Evolutionary conservation across 2,329 filamentous ascomycete genomes (phyloP).

Genomic region (Talaromyces sp.): DNA sequence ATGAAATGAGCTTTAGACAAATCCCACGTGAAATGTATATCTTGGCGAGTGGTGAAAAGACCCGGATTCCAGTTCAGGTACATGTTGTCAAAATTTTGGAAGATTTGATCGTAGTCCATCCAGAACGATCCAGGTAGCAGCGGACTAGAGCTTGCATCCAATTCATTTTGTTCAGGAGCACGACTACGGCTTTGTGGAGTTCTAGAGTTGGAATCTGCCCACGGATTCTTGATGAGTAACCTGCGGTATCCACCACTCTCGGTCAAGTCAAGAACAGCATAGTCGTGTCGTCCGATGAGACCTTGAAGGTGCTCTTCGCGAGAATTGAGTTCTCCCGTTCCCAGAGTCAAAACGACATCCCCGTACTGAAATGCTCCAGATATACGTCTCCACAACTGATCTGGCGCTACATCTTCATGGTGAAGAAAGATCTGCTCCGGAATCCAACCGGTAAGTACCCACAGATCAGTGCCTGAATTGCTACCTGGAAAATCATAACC

Average conservation of each 20-base stretch:
- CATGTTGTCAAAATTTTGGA: constrained; percentile 90
- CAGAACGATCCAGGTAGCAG: constrained; percentile 75
- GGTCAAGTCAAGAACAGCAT: constrained; percentile 79
- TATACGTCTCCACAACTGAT: constrained; percentile 74
- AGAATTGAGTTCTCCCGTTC: constrained; percentile 75
- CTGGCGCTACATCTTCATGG: constrained; percentile 73
- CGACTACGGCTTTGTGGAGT: constrained; percentile 10
- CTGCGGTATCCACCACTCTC: constrained; percentile 61
- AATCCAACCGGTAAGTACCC: constrained; percentile 92
- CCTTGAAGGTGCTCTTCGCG: constrained; percentile 78
- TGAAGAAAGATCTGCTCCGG: constrained; percentile 93
- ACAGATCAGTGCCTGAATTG: constrained; percentile 92
- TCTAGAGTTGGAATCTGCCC: constrained; percentile 61
- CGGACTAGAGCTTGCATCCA: constrained; percentile 11
- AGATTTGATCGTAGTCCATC: constrained; percentile 83
- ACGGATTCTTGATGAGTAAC: constrained; percentile 91
- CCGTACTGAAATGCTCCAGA: constrained; percentile 70
- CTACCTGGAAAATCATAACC: constrained; percentile 98
- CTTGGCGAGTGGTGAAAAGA: constrained; percentile 75
- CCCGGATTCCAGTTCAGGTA: constrained; percentile 97
- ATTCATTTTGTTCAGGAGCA: constrained; percentile 18
- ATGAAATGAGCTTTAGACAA: constrained; percentile 54
- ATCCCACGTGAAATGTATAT: constrained; percentile 87
- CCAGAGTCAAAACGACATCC: constrained; percentile 83
- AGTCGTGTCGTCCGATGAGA: constrained; percentile 86